A percentile compares a stretch with the other conserved stretches of the same genome.
phyloP scores from a whole-genome alignment of 139 green algal genomes.

The Trebouxia sp. region DNA sequence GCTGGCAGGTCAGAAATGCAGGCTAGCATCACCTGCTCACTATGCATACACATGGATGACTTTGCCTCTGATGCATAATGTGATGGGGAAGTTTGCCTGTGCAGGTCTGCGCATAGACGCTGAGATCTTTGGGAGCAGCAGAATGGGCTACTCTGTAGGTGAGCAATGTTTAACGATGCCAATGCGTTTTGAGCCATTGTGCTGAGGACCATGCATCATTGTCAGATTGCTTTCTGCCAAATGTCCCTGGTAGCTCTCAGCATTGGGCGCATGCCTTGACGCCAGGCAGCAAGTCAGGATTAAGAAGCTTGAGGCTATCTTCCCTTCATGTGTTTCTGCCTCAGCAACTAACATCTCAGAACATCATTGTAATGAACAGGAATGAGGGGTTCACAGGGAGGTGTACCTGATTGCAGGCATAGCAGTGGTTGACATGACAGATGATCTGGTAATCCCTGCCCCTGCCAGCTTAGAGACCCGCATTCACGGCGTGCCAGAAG shows the following conservation, averaged over 20 bases:
- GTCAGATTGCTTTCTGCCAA: no score
- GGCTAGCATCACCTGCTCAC: background rate
- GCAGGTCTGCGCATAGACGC: constrained; percentile 89
- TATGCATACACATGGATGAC: background rate
- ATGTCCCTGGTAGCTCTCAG: no score
- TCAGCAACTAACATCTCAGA: no score
- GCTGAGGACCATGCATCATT: no score
- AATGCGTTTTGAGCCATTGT: background rate
- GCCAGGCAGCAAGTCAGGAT: no score
- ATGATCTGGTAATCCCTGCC: constrained; percentile 54
- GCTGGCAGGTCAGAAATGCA: constrained; percentile 69
- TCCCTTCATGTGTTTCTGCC: no score
- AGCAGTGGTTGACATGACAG: constrained; percentile 42
- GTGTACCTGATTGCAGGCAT: constrained; percentile 36
- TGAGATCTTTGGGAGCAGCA: constrained; percentile 68
- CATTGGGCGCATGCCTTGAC: no score
- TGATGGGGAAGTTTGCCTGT: background rate
- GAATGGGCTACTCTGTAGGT: constrained; percentile 80
- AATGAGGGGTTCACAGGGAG: no score
- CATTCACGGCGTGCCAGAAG: constrained; percentile 75
- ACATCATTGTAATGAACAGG: no score
- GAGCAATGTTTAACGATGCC: background rate
- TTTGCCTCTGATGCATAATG: background rate
- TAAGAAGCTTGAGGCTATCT: no score
- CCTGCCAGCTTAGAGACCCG: constrained; percentile 29